Conservation (phyloP, 2,329 filamentous ascomycete species). For the Penicillium griseofulvum region DNA sequence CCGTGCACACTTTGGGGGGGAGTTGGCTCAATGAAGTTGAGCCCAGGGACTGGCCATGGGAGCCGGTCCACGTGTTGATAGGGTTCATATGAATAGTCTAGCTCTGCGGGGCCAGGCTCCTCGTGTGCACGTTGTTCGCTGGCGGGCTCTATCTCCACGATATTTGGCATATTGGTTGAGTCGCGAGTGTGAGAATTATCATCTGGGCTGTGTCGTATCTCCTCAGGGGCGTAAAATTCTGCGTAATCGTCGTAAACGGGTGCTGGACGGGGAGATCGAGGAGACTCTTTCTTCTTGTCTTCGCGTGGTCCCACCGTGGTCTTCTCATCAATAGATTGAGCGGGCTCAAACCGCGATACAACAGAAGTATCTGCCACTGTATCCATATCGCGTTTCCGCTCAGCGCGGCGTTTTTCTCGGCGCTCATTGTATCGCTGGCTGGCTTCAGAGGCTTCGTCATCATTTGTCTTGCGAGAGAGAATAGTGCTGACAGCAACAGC, state of each 20-base stretch:
- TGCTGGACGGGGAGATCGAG: slow-evolving; percentile 29
- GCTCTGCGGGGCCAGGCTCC: neutral
- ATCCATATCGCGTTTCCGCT: slow-evolving; percentile 35
- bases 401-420: slow-evolving; percentile 40
- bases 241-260: slow-evolving; percentile 44
- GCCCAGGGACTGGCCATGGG: slow-evolving; percentile 51
- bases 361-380: slow-evolving; percentile 24
- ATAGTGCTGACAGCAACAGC: slow-evolving; percentile 48
- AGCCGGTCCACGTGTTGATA: slow-evolving; percentile 22
- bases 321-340: slow-evolving; percentile 19
- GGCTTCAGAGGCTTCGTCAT: slow-evolving; percentile 30
- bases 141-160: slow-evolving; percentile 33
- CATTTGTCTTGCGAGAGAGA: slow-evolving; percentile 30
- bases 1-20: slow-evolving; percentile 51
- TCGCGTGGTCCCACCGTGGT: slow-evolving; percentile 11
- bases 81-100: slow-evolving; percentile 13
- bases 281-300: slow-evolving; percentile 28
- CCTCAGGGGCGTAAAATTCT: slow-evolving; percentile 43
- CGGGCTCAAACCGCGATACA: slow-evolving; percentile 22
- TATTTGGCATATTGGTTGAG: slow-evolving; percentile 25
- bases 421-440: slow-evolving; percentile 36
- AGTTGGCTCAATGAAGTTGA: slow-evolving; percentile 59
- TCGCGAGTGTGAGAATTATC: slow-evolving; percentile 28
- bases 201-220: slow-evolving; percentile 40
- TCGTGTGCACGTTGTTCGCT: slow-evolving; percentile 21